Evolutionary conservation across 2,329 filamentous ascomycete species (phyloP).

Genomic region (Aspergillus caelatus): DNA sequence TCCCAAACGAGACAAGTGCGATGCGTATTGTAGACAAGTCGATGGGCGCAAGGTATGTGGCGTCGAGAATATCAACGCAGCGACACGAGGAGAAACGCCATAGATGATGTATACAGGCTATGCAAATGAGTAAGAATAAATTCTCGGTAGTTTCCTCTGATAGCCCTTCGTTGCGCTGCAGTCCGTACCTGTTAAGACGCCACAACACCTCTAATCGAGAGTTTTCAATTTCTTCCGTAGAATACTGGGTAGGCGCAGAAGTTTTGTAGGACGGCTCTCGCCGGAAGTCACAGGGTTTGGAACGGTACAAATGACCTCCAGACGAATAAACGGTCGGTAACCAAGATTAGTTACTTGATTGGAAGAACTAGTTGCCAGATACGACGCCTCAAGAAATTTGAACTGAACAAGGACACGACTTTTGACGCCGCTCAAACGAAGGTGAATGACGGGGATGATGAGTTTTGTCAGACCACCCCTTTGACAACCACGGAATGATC

Average conservation of each 20-base stretch:
- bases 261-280: background rate
- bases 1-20: background rate
- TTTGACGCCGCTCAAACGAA: background rate
- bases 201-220: background rate
- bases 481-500: background rate
- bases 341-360: background rate
- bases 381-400: background rate
- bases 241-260: background rate
- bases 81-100: background rate
- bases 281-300: background rate
- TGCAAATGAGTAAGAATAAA: conserved; percentile 2
- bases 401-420: background rate
- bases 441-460: background rate
- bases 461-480: background rate
- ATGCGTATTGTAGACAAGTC: background rate
- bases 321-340: background rate
- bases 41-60: background rate
- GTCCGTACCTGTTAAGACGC: conserved; percentile 5
- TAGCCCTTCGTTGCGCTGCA: background rate
- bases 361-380: background rate
- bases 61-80: conserved; percentile 1
- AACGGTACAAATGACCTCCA: background rate
- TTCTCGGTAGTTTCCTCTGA: background rate
- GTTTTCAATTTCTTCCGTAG: background rate
- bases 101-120: background rate